These are phyloP conservation scores for Hypomyces rosellus DNA, from an alignment of 2,329 filamentous ascomycete species.

Conservation along the genomic window DNA sequence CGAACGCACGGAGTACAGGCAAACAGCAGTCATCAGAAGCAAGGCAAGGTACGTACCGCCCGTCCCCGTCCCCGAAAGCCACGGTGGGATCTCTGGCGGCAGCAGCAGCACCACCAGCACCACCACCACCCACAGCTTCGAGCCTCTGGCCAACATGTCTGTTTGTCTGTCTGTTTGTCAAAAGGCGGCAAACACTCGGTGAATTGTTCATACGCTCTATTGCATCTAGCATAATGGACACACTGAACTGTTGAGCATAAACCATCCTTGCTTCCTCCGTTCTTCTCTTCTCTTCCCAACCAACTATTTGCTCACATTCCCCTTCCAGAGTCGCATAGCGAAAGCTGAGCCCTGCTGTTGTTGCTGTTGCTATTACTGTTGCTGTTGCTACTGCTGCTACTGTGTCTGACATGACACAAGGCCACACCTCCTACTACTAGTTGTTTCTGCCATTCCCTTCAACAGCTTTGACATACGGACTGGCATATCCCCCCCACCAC, in stretches of 20 bases:
- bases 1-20: no score
- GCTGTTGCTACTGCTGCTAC: background rate
- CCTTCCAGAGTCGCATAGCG: background rate
- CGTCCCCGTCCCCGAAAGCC: constrained; percentile 1
- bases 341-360: no score
- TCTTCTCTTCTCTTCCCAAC: constrained; percentile 4
- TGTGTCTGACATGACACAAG: constrained; percentile 15
- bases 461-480: background rate
- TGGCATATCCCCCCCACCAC: background rate
- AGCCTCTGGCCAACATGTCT: no score
- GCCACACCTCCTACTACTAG: constrained; percentile 3
- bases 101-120: no score
- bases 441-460: background rate
- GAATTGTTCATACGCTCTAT: background rate
- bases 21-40: no score
- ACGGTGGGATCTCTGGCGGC: constrained; percentile 1
- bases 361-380: no score
- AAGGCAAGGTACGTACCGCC: no score
- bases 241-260: no score
- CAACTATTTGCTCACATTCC: background rate
- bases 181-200: background rate
- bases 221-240: background rate
- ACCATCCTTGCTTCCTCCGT: background rate
- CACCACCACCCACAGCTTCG: no score
- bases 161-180: no score